Conservation (phyloP, 225 moss, liverwort and hornwort species). For the Bryoerythrophyllum caledonicum region DNA sequence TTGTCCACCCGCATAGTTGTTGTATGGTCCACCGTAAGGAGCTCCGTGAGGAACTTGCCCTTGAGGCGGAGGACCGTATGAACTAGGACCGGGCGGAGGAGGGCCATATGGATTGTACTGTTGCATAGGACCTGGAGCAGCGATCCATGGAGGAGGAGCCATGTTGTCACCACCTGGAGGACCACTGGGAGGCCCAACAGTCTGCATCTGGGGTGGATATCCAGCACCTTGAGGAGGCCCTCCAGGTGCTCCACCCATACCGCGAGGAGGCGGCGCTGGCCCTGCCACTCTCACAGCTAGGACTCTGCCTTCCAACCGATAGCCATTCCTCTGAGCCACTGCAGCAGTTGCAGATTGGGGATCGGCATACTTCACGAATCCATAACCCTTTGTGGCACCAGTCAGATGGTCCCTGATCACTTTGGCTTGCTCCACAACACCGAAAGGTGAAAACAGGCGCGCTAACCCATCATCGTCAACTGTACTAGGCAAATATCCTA, state of each 20-base stretch:
- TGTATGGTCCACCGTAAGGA: constrained; percentile 86
- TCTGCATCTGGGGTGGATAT: constrained; percentile 72
- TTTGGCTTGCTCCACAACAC: constrained; percentile 92
- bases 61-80: constrained; percentile 74
- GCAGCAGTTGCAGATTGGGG: constrained; percentile 84
- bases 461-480: constrained; percentile 93
- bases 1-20: constrained; percentile 66
- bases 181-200: constrained; percentile 71
- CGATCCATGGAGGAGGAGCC: constrained; percentile 83
- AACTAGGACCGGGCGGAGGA: constrained; percentile 63
- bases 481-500: constrained; percentile 92
- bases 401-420: constrained; percentile 90
- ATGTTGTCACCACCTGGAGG: constrained; percentile 76
- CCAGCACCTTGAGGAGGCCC: constrained; percentile 72
- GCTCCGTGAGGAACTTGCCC: constrained; percentile 70
- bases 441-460: constrained; percentile 84
- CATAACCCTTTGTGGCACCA: constrained; percentile 95
- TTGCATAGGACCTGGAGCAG: constrained; percentile 73
- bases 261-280: constrained; percentile 84
- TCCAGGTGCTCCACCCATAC: constrained; percentile 75
- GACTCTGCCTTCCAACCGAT: constrained; percentile 87
- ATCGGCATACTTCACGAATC: constrained; percentile 93
- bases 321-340: constrained; percentile 86
- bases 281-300: constrained; percentile 97
- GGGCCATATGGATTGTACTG: constrained; percentile 87